Conservation (phyloP, 331 rosid genomes). For the Pyracantha coccinea region DNA sequence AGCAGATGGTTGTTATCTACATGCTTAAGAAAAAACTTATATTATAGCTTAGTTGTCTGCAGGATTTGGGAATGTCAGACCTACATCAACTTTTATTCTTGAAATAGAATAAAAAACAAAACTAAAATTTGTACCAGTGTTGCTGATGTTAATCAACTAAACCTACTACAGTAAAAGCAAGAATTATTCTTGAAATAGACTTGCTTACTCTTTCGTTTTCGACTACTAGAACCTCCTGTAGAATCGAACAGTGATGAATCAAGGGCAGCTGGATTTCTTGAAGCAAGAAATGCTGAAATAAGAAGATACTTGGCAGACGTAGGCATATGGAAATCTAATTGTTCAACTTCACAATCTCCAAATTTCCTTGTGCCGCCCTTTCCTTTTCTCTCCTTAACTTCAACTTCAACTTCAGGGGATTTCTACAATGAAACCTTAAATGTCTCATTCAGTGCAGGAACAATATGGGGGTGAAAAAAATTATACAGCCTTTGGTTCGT, state of each 20-base stretch:
- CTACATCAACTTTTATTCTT: neutral
- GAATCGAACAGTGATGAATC: slow-evolving; percentile 90
- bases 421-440: slow-evolving; percentile 52
- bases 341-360: slow-evolving; percentile 33
- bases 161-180: neutral
- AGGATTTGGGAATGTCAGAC: neutral
- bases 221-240: slow-evolving; percentile 62
- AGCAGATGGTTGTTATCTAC: neutral
- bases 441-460: slow-evolving; percentile 63
- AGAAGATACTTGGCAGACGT: slow-evolving; percentile 87
- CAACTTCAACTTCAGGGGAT: slow-evolving; percentile 29
- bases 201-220: slow-evolving; percentile 74
- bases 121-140: neutral
- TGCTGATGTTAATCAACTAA: neutral
- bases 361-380: slow-evolving; percentile 39
- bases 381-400: slow-evolving; percentile 38
- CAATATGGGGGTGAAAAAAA: slow-evolving; percentile 52
- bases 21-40: neutral
- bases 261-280: slow-evolving; percentile 95
- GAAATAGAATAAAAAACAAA: neutral
- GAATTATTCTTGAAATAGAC: slow-evolving; percentile 16
- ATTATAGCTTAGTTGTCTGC: neutral
- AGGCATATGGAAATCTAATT: slow-evolving; percentile 73
- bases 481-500: slow-evolving; percentile 51
- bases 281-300: slow-evolving; percentile 91